Conservation (phyloP, 495 filamentous ascomycete genomes). For the Staphylotrichum tortipilum region DNA sequence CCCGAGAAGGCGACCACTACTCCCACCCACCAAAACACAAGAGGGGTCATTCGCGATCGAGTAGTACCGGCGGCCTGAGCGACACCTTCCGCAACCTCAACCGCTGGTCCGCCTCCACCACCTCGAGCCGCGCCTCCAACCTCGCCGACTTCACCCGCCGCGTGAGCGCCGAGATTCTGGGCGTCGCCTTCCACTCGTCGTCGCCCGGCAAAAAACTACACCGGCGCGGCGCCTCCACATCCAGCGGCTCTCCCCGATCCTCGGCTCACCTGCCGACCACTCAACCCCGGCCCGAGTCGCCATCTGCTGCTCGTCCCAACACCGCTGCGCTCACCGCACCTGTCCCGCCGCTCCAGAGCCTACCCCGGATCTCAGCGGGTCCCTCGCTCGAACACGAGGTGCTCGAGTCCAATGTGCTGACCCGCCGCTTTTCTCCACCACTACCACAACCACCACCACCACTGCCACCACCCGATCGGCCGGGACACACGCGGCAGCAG, state of each 20-base stretch:
- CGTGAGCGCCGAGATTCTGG: conserved; percentile 37
- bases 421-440: conserved; percentile 5
- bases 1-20: conserved; percentile 19
- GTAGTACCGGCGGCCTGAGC: conserved; percentile 39
- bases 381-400: conserved; percentile 31
- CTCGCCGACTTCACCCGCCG: conserved; percentile 48
- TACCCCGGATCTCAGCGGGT: conserved; percentile 33
- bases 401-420: conserved; percentile 18
- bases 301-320: too few relatives aligned
- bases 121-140: conserved; percentile 57
- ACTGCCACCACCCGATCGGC: too few relatives aligned
- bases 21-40: conserved; percentile 17
- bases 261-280: background rate
- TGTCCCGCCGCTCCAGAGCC: conserved; percentile 21
- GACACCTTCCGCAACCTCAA: conserved; percentile 68
- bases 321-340: too few relatives aligned
- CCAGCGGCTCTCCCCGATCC: conserved; percentile 17
- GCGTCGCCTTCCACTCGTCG: conserved; percentile 18
- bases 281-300: conserved; percentile 16
- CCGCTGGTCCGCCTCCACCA: conserved; percentile 73
- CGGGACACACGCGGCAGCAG: background rate
- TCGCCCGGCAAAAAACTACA: conserved; percentile 21
- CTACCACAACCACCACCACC: too few relatives aligned
- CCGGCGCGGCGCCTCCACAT: conserved; percentile 22
- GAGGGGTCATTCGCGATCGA: conserved; percentile 35